These are phyloP conservation scores for Cyclostephanos invisitatus DNA, from an alignment of 108 stramenopile species.

Conservation along the genomic window DNA sequence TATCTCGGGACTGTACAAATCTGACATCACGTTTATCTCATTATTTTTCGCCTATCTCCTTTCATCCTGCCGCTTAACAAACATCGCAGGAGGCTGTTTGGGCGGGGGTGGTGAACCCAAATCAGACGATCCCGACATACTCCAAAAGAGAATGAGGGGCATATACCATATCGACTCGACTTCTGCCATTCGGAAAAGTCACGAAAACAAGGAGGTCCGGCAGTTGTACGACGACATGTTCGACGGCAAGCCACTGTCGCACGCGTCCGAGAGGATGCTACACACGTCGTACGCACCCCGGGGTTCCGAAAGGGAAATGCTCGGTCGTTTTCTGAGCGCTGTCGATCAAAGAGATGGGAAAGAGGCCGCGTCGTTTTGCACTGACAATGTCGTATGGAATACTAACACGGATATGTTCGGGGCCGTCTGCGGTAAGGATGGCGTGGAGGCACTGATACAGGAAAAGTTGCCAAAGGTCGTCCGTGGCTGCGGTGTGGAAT, in stretches of 20 bases:
- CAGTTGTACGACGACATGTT: conserved; percentile 46
- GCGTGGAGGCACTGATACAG: conserved; percentile 14
- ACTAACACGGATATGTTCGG: conserved; percentile 26
- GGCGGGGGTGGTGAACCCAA: conserved; percentile 62
- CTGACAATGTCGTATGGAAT: conserved; percentile 28
- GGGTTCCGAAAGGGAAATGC: conserved; percentile 25
- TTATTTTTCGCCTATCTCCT: too few relatives aligned
- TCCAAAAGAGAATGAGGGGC: conserved; percentile 43
- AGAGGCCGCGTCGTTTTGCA: conserved; percentile 22
- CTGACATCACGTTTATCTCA: too few relatives aligned
- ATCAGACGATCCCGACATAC: conserved; percentile 45
- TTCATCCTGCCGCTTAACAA: neutral
- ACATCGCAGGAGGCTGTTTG: conserved; percentile 39
- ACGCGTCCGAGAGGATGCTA: conserved; percentile 44
- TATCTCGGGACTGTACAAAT: neutral
- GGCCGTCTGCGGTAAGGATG: conserved; percentile 18
- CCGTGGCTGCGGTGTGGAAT: conserved; percentile 12
- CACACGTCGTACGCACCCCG: conserved; percentile 42
- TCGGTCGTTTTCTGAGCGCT: conserved; percentile 26
- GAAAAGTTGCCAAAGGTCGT: conserved; percentile 22
- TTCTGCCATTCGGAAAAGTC: conserved; percentile 37
- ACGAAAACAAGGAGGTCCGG: conserved; percentile 48
- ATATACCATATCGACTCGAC: conserved; percentile 45
- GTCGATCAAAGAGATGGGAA: conserved; percentile 35
- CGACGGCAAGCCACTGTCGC: conserved; percentile 32